Evolutionary conservation across 140 eudicot species (phyloP).

Genomic region (Ambrosia hybrid): DNA sequence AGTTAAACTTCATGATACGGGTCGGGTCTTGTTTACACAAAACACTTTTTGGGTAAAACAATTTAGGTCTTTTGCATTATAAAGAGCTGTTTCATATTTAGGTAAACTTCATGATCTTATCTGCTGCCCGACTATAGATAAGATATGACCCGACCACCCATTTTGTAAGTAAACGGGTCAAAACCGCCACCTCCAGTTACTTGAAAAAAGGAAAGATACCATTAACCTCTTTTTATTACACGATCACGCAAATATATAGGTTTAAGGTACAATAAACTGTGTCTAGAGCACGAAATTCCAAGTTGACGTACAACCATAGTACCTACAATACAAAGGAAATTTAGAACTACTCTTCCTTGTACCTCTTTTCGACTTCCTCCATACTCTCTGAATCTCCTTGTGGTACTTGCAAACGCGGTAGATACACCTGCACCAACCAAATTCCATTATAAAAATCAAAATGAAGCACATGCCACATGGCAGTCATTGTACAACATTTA

Average conservation of each 20-base stretch:
- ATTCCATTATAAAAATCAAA: slow-evolving; percentile 3
- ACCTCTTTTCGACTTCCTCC: slow-evolving; percentile 89
- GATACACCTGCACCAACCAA: slow-evolving; percentile 54
- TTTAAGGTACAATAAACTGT: slow-evolving; percentile 17
- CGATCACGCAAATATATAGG: slow-evolving; percentile 7
- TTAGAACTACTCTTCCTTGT: slow-evolving; percentile 63
- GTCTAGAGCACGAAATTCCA: background rate
- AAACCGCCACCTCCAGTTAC: background rate
- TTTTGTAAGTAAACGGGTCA: background rate
- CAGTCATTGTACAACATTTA: no score
- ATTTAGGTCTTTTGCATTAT: background rate
- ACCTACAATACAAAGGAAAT: background rate
- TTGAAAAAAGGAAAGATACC: background rate
- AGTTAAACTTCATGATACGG: background rate
- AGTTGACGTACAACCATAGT: slow-evolving; percentile 11
- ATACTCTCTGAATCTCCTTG: slow-evolving; percentile 68
- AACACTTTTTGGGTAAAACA: background rate
- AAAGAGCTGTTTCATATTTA: background rate
- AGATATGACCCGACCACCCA: background rate
- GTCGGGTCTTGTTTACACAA: background rate
- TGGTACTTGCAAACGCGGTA: slow-evolving; percentile 45
- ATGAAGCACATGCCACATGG: background rate
- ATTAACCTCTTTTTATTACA: slow-evolving; percentile 14
- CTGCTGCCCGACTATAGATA: background rate
- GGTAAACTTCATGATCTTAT: background rate